Percentiles rank a stretch among this genome's conserved stretches.
Evolutionary conservation across 371 early-diverging fungal genomes (phyloP).

Genomic region (Actinomortierella ambigua): DNA sequence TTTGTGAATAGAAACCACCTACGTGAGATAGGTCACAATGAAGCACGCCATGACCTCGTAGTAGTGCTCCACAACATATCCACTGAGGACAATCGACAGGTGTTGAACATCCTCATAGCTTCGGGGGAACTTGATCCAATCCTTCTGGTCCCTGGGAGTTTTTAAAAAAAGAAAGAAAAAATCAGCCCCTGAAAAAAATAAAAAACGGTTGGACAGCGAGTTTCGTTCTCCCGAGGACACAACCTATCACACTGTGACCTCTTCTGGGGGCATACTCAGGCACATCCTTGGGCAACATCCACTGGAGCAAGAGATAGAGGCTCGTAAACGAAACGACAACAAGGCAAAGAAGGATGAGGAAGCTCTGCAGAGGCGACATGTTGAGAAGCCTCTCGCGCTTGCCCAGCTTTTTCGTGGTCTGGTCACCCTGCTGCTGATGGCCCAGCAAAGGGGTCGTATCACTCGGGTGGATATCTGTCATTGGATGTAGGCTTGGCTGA

Average conservation of each 20-base stretch:
- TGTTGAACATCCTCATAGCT: conserved; percentile 55
- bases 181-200: background rate
- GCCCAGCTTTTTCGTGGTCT: conserved; percentile 4
- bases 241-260: no score
- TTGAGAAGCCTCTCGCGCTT: conserved; percentile 21
- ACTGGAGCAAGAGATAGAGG: conserved; percentile 25
- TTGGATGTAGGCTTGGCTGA: conserved; percentile 6
- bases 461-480: conserved; percentile 5
- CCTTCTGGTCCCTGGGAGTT: conserved; percentile 54
- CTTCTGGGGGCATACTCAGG: conserved; percentile 29
- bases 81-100: conserved; percentile 52
- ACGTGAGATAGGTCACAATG: conserved; percentile 58
- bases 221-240: no score
- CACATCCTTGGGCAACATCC: conserved; percentile 33
- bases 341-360: conserved; percentile 15
- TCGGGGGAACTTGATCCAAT: conserved; percentile 60
- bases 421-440: conserved; percentile 1
- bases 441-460: conserved; percentile 43
- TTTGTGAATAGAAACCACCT: conserved; percentile 31
- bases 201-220: background rate
- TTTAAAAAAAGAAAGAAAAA: conserved; percentile 7
- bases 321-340: conserved; percentile 7
- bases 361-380: conserved; percentile 36
- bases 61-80: conserved; percentile 59
- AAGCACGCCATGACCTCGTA: conserved; percentile 55